phyloP scores from a whole-genome alignment of 2,329 filamentous ascomycete species.

The Colletotrichum magnum region DNA sequence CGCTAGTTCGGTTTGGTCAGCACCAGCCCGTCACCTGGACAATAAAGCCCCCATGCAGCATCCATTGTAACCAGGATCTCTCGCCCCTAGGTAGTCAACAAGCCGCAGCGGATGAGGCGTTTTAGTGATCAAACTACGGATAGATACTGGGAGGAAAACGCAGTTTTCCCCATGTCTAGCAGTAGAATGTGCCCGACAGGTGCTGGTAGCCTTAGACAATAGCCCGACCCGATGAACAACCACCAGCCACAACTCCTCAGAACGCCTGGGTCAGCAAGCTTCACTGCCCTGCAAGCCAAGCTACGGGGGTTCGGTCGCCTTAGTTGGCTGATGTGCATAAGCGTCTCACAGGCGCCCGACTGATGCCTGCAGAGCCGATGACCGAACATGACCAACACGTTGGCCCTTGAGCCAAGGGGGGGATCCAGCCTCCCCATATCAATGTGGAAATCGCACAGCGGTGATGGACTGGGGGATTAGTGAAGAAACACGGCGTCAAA shows the following conservation, averaged over 20 bases:
- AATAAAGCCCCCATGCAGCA: slow-evolving; percentile 7
- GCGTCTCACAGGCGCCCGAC: slow-evolving; percentile 10
- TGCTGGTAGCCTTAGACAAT: not conserved
- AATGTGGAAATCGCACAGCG: not conserved
- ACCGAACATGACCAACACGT: not conserved
- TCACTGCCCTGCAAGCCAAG: slow-evolving; percentile 1
- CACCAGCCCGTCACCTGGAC: slow-evolving; percentile 14
- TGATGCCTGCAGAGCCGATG: slow-evolving; percentile 11
- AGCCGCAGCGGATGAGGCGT: slow-evolving; percentile 1
- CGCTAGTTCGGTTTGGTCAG: slow-evolving; percentile 20
- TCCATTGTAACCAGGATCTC: not conserved
- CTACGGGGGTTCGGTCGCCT: slow-evolving; percentile 2
- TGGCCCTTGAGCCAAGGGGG: not conserved
- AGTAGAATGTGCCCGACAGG: not conserved
- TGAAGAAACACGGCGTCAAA: not conserved
- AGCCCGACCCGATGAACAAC: not conserved
- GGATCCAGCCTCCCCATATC: slow-evolving; percentile 6
- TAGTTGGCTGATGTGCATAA: slow-evolving; percentile 17
- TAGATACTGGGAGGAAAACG: too few relatives aligned
- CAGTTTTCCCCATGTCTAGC: too few relatives aligned
- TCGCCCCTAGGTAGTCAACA: not conserved
- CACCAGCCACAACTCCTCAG: not conserved
- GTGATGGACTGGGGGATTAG: not conserved
- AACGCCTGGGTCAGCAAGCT: not conserved
- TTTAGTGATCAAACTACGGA: not conserved